A percentile compares a stretch with the other conserved stretches of the same genome.
Conservation (phyloP, 1,284 basidiomycete species). For the Sutorius eximius region DNA sequence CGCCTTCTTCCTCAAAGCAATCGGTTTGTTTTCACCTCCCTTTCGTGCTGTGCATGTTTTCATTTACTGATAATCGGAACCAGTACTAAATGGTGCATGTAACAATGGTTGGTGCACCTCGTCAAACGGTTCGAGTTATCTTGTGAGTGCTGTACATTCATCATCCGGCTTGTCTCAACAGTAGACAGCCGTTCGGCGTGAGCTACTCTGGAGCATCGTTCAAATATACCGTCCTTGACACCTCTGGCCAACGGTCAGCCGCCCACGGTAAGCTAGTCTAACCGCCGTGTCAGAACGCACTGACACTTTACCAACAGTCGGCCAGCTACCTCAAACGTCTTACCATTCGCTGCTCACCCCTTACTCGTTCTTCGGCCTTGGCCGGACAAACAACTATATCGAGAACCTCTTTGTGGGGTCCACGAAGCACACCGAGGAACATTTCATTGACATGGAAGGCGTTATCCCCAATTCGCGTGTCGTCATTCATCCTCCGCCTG, state of each 20-base stretch:
- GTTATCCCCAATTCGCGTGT: constrained; percentile 98
- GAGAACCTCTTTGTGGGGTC: constrained; percentile 94
- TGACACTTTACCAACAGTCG: constrained; percentile 53
- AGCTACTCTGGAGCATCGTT: constrained; percentile 94
- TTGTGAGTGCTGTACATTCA: constrained; percentile 49
- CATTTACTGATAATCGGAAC: neutral
- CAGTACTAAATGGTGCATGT: constrained; percentile 93
- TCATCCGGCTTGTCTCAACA: constrained; percentile 8
- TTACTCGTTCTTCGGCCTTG: constrained; percentile 95
- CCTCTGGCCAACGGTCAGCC: constrained; percentile 85
- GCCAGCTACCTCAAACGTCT: constrained; percentile 88
- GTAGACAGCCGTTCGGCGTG: constrained; percentile 81
- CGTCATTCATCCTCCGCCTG: constrained; percentile 83
- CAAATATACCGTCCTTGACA: constrained; percentile 97
- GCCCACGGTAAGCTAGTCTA: constrained; percentile 67
- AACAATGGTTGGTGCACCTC: constrained; percentile 73
- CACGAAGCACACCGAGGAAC: constrained; percentile 67
- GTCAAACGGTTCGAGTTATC: constrained; percentile 64
- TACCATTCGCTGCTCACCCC: constrained; percentile 90
- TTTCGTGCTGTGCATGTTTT: neutral
- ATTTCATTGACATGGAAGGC: constrained; percentile 91
- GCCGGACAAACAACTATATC: constrained; percentile 99
- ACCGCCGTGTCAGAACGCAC: neutral
- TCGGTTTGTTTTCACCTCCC: constrained; percentile 52
- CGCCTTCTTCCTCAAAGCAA: constrained; percentile 97